These are phyloP conservation scores for Miscanthus sacchariflorus DNA, from an alignment of 202 grass and related monocot genomes.

Conservation along the genomic window DNA sequence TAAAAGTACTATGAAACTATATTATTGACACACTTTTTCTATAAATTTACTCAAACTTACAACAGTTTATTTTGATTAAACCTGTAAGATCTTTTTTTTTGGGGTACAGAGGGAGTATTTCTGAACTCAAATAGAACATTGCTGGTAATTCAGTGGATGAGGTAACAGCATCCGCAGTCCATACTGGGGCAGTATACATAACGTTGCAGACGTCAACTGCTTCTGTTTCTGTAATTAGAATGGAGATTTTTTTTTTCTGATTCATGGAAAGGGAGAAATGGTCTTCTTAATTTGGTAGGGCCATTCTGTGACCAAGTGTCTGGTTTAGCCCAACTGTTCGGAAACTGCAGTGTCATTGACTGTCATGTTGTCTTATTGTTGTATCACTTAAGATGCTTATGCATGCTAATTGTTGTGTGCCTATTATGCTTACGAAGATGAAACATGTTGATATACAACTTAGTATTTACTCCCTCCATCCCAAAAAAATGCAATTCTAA, in stretches of 20 bases:
- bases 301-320: not conserved
- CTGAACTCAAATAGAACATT: not conserved
- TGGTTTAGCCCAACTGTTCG: not conserved
- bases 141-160: not conserved
- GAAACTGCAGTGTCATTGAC: not conserved
- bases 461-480: not conserved
- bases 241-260: not conserved
- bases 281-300: constrained; percentile 11
- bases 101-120: not conserved
- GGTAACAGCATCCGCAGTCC: not conserved
- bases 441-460: not conserved
- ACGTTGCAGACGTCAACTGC: not conserved
- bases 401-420: not conserved
- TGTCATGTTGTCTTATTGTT: no score
- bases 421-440: not conserved
- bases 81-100: not conserved
- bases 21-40: no score
- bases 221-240: not conserved
- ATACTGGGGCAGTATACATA: not conserved
- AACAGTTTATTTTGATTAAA: not conserved
- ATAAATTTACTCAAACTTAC: not conserved
- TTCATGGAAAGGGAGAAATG: not conserved
- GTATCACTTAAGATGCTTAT: constrained; percentile 20
- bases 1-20: no score
- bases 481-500: not conserved